These are phyloP conservation scores for Puccinia hordei DNA, from an alignment of 1,284 basidiomycete genomes.

Conservation along the genomic window DNA sequence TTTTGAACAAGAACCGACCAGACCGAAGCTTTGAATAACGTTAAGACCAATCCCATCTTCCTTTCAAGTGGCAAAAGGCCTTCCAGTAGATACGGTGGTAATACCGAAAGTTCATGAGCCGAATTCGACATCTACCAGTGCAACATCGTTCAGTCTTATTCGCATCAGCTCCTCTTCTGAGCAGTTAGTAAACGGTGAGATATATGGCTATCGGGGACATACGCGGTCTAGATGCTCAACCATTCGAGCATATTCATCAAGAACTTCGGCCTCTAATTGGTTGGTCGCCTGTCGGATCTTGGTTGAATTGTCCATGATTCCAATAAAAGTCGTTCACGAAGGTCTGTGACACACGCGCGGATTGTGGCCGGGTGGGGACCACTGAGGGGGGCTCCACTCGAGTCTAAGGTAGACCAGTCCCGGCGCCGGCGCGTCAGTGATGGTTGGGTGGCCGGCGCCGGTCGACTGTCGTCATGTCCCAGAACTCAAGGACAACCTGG, in stretches of 20 bases:
- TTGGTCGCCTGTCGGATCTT: constrained; percentile 24
- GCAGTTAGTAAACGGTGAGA: background rate
- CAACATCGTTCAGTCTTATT: background rate
- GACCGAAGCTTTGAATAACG: constrained; percentile 44
- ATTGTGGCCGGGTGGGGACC: too few relatives aligned
- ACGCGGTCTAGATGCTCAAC: constrained; percentile 30
- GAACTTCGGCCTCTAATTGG: constrained; percentile 36
- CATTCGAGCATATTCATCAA: constrained; percentile 28
- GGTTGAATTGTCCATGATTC: constrained; percentile 21
- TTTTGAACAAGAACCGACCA: constrained; percentile 52
- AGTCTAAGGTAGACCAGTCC: too few relatives aligned
- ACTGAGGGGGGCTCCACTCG: too few relatives aligned
- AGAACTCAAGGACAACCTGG: too few relatives aligned
- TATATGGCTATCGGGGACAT: background rate
- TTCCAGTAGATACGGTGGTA: constrained; percentile 31
- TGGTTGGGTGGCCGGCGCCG: too few relatives aligned
- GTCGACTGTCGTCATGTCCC: too few relatives aligned
- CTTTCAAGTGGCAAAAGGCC: constrained; percentile 42
- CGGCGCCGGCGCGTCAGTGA: too few relatives aligned
- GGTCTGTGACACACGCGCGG: too few relatives aligned
- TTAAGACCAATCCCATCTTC: constrained; percentile 45
- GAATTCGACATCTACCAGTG: constrained; percentile 35
- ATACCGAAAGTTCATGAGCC: constrained; percentile 1
- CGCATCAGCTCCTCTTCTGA: background rate
- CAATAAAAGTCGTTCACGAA: too few relatives aligned